These are phyloP conservation scores for Termitomyces titanicus DNA, from an alignment of 768 basidiomycete genomes.

Conservation along the genomic window DNA sequence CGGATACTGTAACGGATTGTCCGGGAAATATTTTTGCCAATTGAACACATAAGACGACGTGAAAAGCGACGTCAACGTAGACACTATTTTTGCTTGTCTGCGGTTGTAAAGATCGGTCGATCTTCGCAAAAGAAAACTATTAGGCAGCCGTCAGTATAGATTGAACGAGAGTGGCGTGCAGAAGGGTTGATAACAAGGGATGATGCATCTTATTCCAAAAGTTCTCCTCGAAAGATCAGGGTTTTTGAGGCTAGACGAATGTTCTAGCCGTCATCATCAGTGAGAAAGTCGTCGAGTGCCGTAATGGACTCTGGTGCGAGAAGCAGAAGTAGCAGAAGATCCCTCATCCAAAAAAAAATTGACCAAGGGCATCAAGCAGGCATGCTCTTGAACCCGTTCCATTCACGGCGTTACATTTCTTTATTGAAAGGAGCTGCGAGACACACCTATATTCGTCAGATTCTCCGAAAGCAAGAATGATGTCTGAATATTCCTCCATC, in stretches of 20 bases:
- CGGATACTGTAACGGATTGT: slow-evolving; percentile 69
- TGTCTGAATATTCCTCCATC: slow-evolving; percentile 81
- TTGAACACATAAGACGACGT: slow-evolving; percentile 87
- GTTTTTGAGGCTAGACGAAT: no score
- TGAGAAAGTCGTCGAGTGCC: no score
- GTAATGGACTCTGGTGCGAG: not conserved
- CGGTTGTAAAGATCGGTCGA: slow-evolving; percentile 80
- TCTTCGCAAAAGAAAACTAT: slow-evolving; percentile 83
- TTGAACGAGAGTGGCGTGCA: not conserved
- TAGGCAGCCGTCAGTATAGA: slow-evolving; percentile 3
- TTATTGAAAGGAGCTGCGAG: not conserved
- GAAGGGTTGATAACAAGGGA: not conserved
- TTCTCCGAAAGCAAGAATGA: slow-evolving; percentile 89
- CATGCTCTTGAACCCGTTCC: not conserved
- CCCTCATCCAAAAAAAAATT: not conserved
- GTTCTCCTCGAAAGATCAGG: not conserved
- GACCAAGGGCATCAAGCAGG: no score
- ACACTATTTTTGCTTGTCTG: slow-evolving; percentile 81
- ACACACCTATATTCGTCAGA: slow-evolving; percentile 94
- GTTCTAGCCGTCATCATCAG: no score
- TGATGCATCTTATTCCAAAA: no score
- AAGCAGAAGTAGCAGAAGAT: not conserved
- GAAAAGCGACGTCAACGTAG: slow-evolving; percentile 81
- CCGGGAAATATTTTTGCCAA: slow-evolving; percentile 80
- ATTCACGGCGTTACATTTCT: not conserved